phyloP scores from a whole-genome alignment of 345 rosid genomes.

The Ceriops zippeliana region DNA sequence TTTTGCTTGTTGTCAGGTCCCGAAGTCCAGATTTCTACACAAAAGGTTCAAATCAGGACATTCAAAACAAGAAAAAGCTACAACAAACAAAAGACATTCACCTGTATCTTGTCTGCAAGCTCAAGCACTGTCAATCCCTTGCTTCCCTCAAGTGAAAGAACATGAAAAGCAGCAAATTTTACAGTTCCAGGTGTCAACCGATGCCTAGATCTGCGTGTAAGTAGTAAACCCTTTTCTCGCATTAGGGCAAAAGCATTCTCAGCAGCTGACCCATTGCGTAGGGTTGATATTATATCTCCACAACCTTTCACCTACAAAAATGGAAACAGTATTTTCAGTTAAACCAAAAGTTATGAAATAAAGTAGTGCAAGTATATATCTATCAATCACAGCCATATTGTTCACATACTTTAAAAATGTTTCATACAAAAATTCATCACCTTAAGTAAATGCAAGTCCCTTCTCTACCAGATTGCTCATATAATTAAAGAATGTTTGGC shows the following conservation, averaged over 20 bases:
- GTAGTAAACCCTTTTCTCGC: conserved; percentile 91
- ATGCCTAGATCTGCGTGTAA: conserved; percentile 92
- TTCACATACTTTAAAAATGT: conserved; percentile 3
- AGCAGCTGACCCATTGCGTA: conserved; percentile 97
- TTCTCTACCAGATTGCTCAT: conserved; percentile 1
- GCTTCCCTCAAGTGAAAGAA: conserved; percentile 95
- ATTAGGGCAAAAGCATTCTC: conserved; percentile 83
- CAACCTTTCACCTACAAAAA: conserved; percentile 73
- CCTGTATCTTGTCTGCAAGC: conserved; percentile 99
- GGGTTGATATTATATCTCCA: conserved; percentile 64
- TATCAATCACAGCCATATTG: conserved; percentile 1
- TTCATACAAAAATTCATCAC: neutral
- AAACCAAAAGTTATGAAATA: conserved; percentile 3
- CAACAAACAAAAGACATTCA: conserved; percentile 24
- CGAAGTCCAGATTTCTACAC: conserved; percentile 94
- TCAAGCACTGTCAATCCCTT: conserved; percentile 87
- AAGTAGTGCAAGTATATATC: too few relatives aligned
- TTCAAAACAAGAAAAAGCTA: conserved; percentile 3
- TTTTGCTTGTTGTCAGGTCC: conserved; percentile 93
- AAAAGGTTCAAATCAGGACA: conserved; percentile 13
- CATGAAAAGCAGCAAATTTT: conserved; percentile 99
- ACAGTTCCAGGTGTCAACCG: conserved; percentile 99
- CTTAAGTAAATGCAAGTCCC: too few relatives aligned
- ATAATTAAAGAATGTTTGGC: neutral
- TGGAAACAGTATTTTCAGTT: neutral